Evolutionary conservation across 352 stramenopile genomes (phyloP).

Genomic region (Phytophthora citricola): DNA sequence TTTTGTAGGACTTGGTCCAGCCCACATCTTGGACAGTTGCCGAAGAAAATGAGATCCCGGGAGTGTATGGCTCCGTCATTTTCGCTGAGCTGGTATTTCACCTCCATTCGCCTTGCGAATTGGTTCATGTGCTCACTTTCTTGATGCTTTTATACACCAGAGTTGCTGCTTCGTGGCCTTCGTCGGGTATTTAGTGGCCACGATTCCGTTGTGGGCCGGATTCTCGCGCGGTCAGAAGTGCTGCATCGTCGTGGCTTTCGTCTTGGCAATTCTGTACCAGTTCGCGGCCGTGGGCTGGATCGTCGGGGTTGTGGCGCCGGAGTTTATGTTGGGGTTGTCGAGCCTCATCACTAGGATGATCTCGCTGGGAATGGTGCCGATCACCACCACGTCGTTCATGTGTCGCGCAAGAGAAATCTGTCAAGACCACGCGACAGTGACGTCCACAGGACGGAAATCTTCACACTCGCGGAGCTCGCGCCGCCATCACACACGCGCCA

Average conservation of each 20-base stretch:
- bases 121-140: not conserved
- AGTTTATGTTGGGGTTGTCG: slow-evolving; percentile 64
- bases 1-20: slow-evolving; percentile 8
- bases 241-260: slow-evolving; percentile 56
- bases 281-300: slow-evolving; percentile 54
- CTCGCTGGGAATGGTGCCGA: slow-evolving; percentile 75
- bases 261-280: slow-evolving; percentile 52
- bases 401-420: slow-evolving; percentile 42
- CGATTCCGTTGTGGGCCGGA: slow-evolving; percentile 58
- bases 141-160: slow-evolving; percentile 16
- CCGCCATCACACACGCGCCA: slow-evolving; percentile 39
- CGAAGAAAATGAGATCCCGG: slow-evolving; percentile 33
- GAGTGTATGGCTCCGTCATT: slow-evolving; percentile 48
- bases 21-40: slow-evolving; percentile 8
- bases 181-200: slow-evolving; percentile 61
- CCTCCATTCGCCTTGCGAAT: not conserved
- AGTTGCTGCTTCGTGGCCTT: slow-evolving; percentile 74
- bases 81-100: slow-evolving; percentile 50
- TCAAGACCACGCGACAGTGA: slow-evolving; percentile 24
- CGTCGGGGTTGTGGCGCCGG: slow-evolving; percentile 41
- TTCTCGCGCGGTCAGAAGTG: slow-evolving; percentile 66
- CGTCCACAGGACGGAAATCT: slow-evolving; percentile 15
- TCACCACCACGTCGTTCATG: slow-evolving; percentile 76
- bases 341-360: slow-evolving; percentile 76
- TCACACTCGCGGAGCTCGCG: slow-evolving; percentile 31